A percentile compares a stretch with the other conserved stretches of the same genome.
Evolutionary conservation across 352 stramenopile genomes (phyloP).

Genomic region (Achlya hypogyna): DNA sequence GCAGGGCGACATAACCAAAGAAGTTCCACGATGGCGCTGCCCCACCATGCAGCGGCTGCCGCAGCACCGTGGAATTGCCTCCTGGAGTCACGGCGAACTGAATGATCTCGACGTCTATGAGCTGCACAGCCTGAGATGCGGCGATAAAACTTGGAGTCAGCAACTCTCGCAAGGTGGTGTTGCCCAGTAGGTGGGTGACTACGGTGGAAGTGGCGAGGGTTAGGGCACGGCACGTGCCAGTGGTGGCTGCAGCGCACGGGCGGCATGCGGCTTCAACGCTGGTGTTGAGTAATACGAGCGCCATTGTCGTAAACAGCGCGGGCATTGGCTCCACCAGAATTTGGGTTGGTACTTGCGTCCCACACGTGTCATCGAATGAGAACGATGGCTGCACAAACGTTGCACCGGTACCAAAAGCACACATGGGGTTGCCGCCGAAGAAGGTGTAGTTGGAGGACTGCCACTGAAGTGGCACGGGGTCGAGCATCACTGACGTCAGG

Average conservation of each 20-base stretch:
- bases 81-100: background rate
- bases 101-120: background rate
- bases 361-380: conserved; percentile 10
- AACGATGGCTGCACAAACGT: background rate
- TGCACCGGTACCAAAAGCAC: background rate
- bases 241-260: background rate
- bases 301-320: background rate
- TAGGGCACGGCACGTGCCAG: background rate
- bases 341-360: background rate
- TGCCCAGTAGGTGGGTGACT: background rate
- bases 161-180: background rate
- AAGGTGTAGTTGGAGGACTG: background rate
- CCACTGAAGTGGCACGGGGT: background rate
- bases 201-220: background rate
- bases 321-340: background rate
- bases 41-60: background rate
- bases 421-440: conserved; percentile 6
- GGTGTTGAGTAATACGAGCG: background rate
- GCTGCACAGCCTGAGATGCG: too few species aligned
- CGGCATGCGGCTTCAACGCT: background rate
- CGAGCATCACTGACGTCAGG: background rate
- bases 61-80: background rate
- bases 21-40: too few species aligned
- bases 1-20: too few species aligned
- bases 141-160: too few species aligned